Conservation (phyloP, 1,284 basidiomycete genomes). For the Rhizoctonia solani region DNA sequence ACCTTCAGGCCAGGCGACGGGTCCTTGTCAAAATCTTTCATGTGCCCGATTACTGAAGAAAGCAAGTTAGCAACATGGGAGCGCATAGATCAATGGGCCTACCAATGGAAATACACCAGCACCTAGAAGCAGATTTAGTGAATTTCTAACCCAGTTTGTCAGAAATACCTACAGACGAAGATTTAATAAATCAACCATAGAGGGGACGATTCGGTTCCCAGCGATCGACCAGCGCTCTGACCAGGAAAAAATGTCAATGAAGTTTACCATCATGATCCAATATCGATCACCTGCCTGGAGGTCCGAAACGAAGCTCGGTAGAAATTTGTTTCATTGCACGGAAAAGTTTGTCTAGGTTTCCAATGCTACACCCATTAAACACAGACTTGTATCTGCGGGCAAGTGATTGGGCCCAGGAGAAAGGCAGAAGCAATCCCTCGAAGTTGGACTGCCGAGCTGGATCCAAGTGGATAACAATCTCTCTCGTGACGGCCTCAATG, state of each 20-base stretch:
- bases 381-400: neutral
- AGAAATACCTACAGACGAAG: slow-evolving; percentile 12
- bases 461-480: neutral
- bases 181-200: slow-evolving; percentile 9
- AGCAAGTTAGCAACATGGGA: neutral
- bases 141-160: neutral
- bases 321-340: neutral
- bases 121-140: neutral
- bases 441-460: neutral
- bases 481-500: neutral
- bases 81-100: neutral
- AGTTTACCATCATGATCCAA: neutral
- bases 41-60: neutral
- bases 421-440: neutral
- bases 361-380: neutral
- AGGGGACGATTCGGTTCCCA: neutral
- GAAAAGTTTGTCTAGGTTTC: neutral
- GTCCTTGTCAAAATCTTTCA: neutral
- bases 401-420: neutral
- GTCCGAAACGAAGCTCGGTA: slow-evolving; percentile 1
- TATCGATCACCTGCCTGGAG: neutral
- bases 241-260: neutral
- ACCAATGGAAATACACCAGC: slow-evolving; percentile 17
- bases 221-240: neutral
- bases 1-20: neutral